phyloP scores from a whole-genome alignment of 495 filamentous ascomycete genomes.

The Aspergillus panamensis region DNA sequence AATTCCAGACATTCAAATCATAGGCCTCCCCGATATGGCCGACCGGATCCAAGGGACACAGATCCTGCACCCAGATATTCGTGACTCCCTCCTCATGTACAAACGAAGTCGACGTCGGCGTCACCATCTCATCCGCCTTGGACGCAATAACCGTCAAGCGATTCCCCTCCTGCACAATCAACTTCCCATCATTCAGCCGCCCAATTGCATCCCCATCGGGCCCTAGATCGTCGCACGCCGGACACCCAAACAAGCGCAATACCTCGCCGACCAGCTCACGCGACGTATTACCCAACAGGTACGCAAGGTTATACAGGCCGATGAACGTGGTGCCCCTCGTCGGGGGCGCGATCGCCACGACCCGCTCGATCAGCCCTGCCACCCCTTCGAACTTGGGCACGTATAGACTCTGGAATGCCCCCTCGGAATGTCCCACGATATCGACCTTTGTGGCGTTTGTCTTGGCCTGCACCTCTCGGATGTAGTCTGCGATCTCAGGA shows the following conservation, averaged over 20 bases:
- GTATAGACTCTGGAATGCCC: constrained; percentile 50
- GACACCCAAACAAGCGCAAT: constrained; percentile 40
- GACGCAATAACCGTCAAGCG: constrained; percentile 49
- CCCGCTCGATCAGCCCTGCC: constrained; percentile 39
- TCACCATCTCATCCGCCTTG: constrained; percentile 46
- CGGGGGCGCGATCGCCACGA: constrained; percentile 50
- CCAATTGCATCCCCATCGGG: constrained; percentile 37
- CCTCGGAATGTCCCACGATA: constrained; percentile 54
- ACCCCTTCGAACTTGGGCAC: constrained; percentile 51
- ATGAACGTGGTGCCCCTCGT: constrained; percentile 48
- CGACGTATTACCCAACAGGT: constrained; percentile 37
- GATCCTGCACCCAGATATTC: constrained; percentile 47
- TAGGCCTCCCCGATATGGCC: constrained; percentile 53
- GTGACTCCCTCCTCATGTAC: constrained; percentile 45
- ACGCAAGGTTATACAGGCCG: constrained; percentile 45
- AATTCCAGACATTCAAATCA: constrained; percentile 53
- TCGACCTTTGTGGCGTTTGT: constrained; percentile 47
- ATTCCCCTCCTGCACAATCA: constrained; percentile 49
- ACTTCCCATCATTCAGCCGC: constrained; percentile 39
- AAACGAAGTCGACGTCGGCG: constrained; percentile 40
- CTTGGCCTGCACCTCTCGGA: constrained; percentile 37
- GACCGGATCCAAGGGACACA: constrained; percentile 44
- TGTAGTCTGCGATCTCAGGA: constrained; percentile 47
- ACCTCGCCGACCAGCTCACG: constrained; percentile 32
- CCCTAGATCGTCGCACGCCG: constrained; percentile 45